Conservation (phyloP, 495 filamentous ascomycete species). For the Rhypophila decipiens region DNA sequence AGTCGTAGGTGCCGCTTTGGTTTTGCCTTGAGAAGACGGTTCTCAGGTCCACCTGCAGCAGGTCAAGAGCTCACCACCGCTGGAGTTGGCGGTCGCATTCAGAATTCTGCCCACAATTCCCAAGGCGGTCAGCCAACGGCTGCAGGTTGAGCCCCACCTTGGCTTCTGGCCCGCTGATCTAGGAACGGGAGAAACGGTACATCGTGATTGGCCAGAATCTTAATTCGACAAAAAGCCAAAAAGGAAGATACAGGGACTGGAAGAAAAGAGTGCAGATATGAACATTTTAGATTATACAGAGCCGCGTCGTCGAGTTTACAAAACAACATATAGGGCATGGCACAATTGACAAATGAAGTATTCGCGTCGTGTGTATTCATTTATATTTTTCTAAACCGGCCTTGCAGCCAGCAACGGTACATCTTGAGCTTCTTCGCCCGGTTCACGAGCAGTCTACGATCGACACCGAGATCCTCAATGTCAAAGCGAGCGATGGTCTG, state of each 20-base stretch:
- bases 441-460: constrained; percentile 86
- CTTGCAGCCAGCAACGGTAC: constrained; percentile 98
- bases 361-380: neutral
- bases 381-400: constrained; percentile 71
- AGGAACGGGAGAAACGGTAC: no score
- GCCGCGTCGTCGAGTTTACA: no score
- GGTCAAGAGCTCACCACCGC: neutral
- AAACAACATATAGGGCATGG: no score
- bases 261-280: neutral
- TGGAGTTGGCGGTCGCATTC: constrained; percentile 6
- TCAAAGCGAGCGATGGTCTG: constrained; percentile 46
- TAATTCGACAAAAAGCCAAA: neutral
- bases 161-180: no score
- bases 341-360: no score
- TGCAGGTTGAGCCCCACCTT: no score
- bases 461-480: constrained; percentile 68
- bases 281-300: no score
- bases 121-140: no score
- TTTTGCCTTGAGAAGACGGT: no score
- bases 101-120: constrained; percentile 3
- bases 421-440: constrained; percentile 86
- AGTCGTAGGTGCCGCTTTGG: no score
- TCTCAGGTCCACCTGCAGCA: no score
- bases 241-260: neutral
- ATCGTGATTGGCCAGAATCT: neutral